These are phyloP conservation scores for Malus asiatica DNA, from an alignment of 306 rosid species.

Conservation along the genomic window DNA sequence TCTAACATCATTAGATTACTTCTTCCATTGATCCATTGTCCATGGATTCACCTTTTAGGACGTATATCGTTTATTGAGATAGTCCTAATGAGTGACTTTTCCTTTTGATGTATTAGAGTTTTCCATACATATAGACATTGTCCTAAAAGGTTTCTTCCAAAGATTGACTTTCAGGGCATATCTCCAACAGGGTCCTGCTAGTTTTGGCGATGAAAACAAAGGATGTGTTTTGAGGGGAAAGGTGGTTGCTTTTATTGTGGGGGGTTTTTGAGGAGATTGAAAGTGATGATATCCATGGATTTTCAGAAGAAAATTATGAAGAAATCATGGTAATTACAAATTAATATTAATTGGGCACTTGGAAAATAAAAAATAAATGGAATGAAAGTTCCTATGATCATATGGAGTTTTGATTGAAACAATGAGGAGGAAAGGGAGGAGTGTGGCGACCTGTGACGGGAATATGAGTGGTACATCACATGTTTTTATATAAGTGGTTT, in stretches of 20 bases:
- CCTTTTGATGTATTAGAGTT: too few relatives aligned
- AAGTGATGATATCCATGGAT: conserved; percentile 16
- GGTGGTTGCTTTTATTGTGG: not conserved
- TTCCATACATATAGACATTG: too few relatives aligned
- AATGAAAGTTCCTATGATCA: not conserved
- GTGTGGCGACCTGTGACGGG: not conserved
- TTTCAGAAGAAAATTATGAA: conserved; percentile 5
- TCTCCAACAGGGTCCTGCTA: not conserved
- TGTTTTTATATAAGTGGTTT: too few relatives aligned
- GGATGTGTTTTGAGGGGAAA: not conserved
- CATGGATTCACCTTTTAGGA: too few relatives aligned
- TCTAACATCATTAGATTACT: too few relatives aligned
- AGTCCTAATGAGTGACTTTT: too few relatives aligned
- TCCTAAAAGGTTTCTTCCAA: too few relatives aligned
- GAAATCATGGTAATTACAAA: conserved; percentile 30
- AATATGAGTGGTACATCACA: too few relatives aligned
- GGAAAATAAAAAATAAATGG: not conserved
- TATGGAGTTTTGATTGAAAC: too few relatives aligned
- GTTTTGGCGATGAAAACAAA: conserved; percentile 27
- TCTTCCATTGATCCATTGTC: too few relatives aligned
- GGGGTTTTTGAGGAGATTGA: conserved; percentile 10
- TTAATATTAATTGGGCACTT: not conserved
- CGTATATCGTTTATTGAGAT: too few relatives aligned
- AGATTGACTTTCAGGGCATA: too few relatives aligned
- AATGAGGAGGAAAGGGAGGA: not conserved